Evolutionary conservation across 768 basidiomycete genomes (phyloP).

Genomic region (Vararia minispora): DNA sequence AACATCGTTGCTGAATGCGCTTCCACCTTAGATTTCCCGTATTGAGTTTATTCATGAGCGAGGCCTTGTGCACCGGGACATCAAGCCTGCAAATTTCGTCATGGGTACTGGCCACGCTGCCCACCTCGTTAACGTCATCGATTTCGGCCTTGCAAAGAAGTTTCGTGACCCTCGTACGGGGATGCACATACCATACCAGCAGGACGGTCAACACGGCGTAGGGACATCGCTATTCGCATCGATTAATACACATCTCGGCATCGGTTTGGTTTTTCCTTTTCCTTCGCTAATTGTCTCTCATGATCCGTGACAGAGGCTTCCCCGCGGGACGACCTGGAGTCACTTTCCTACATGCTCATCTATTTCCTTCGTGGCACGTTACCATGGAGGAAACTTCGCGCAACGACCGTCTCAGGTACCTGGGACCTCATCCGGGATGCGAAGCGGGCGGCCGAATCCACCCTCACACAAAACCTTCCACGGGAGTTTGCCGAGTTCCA

Average conservation of each 20-base stretch:
- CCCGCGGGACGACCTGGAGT: conserved; percentile 71
- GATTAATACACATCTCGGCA: conserved; percentile 64
- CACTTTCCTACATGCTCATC: conserved; percentile 73
- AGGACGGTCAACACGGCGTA: conserved; percentile 67
- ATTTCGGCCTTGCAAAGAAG: conserved; percentile 78
- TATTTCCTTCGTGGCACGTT: conserved; percentile 71
- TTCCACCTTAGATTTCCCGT: conserved; percentile 61
- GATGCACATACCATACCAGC: conserved; percentile 60
- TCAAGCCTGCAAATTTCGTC: conserved; percentile 98
- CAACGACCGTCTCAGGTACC: conserved; percentile 49
- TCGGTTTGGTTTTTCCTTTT: conserved; percentile 34
- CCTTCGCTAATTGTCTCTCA: background rate
- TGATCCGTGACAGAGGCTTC: conserved; percentile 43
- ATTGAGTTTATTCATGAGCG: conserved; percentile 95
- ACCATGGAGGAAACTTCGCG: conserved; percentile 69
- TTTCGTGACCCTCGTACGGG: conserved; percentile 57
- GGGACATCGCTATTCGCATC: conserved; percentile 70
- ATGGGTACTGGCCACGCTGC: conserved; percentile 74
- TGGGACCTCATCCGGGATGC: conserved; percentile 72
- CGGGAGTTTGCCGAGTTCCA: conserved; percentile 76
- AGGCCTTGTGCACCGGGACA: conserved; percentile 91
- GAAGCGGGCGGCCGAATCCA: conserved; percentile 53
- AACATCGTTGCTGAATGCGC: background rate
- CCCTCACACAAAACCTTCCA: conserved; percentile 66
- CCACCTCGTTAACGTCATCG: conserved; percentile 82